Evolutionary conservation across 352 stramenopile species (phyloP).

Genomic region (Phytophthora quininea): DNA sequence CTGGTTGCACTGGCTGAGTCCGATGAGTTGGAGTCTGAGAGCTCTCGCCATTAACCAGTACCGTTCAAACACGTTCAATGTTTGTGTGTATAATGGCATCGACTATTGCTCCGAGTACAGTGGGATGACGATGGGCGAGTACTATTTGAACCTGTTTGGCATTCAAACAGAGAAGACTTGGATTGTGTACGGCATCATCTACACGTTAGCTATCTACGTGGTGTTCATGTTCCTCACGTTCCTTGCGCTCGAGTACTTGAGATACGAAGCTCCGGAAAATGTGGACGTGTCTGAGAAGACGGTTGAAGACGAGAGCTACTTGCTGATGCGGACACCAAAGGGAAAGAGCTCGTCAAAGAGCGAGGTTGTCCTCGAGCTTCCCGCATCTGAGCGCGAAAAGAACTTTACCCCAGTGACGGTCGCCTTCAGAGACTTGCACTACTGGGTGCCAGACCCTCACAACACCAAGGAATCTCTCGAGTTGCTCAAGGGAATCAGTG

Average conservation of each 20-base stretch:
- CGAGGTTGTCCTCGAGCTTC: conserved; percentile 52
- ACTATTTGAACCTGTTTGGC: conserved; percentile 48
- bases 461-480: conserved; percentile 26
- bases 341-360: not conserved
- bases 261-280: conserved; percentile 22
- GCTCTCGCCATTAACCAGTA: conserved; percentile 48
- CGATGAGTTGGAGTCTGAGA: conserved; percentile 44
- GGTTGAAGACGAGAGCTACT: conserved; percentile 15
- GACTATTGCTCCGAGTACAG: conserved; percentile 26
- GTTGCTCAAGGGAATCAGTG: conserved; percentile 48
- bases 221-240: conserved; percentile 40
- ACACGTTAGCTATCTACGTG: conserved; percentile 26
- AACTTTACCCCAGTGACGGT: conserved; percentile 39
- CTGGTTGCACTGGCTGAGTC: conserved; percentile 42
- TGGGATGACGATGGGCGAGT: conserved; percentile 37
- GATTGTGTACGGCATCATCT: conserved; percentile 37
- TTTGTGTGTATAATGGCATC: conserved; percentile 13
- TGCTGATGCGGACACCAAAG: conserved; percentile 3
- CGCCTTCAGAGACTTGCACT: conserved; percentile 35
- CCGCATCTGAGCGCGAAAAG: conserved; percentile 2
- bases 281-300: conserved; percentile 26
- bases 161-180: conserved; percentile 47
- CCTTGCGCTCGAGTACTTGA: conserved; percentile 11
- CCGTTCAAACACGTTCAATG: conserved; percentile 22
- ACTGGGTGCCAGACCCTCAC: conserved; percentile 18